Base-by-base conservation (phyloP, 2,329 filamentous ascomycete species). In the Beauveria pseudobassiana region DNA sequence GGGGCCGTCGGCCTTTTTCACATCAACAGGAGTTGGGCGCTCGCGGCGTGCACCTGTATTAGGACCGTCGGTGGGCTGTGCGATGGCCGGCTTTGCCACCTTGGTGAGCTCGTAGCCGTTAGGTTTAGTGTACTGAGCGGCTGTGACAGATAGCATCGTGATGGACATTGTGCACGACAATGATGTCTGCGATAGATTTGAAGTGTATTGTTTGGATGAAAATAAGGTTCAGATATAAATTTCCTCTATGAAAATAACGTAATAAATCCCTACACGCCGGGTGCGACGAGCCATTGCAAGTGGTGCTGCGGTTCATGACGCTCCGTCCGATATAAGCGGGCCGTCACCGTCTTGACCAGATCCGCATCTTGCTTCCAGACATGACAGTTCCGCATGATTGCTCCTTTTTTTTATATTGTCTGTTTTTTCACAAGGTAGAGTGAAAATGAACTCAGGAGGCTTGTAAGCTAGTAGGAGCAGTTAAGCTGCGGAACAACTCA, bases 21-120 rank as follows among this genome's bases (percentile, higher is more conserved):
- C 71, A 67, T 80, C 78, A 4, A 79, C 68, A 0, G 78, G 76
- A 62, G 80, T 80, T 22, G 20, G 20, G 80, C 69, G 50, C 73
- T 74, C 0, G 77, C 77, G 3, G 77, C 77, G 59, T 77, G 69
- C 8, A 80, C 75, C 54, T 70, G 73, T 46, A 80, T 74, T 18
- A 75, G 52, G 10, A 72, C 20, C 20, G 34, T 71, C 66, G 10
- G 62, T 64, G 20, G 64, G 40, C 2, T 64, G 54, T 6, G 63
- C 63, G 43, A 71, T 59, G 12, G 63, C 62, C 3, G 69, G 69
- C 43, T 64, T 64, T 16, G 68, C 62, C 24, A 68, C 38, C 14
- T 30, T 59, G 9, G 62, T 63, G 12, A 68, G 38, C 51, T 67
- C 51, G 46, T 68, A 69, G 20, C 63, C 57, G 49, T 65, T 63